phyloP scores from a whole-genome alignment of 179 eudicot species.

The Carnegiea gigantea region DNA sequence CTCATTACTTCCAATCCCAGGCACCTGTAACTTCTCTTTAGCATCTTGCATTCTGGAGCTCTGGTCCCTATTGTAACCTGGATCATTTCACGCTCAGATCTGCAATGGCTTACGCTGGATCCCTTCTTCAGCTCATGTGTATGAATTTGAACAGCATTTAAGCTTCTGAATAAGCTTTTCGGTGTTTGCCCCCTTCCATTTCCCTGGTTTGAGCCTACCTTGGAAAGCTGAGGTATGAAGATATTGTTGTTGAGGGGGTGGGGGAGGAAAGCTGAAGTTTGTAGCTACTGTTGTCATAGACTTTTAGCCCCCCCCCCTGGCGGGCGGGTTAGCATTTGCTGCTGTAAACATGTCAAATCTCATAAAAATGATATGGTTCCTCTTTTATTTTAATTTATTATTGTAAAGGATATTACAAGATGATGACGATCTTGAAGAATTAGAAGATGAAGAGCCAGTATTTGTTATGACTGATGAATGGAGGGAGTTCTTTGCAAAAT shows the following conservation, averaged over 20 bases:
- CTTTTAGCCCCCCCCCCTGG: background rate
- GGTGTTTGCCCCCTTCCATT: background rate
- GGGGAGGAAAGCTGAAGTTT: background rate
- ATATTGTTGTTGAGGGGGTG: background rate
- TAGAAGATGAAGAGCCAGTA: slow-evolving; percentile 51
- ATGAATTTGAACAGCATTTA: background rate
- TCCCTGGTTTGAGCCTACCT: too few relatives aligned
- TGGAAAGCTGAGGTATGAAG: too few relatives aligned
- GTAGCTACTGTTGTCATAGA: background rate
- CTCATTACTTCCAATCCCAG: background rate
- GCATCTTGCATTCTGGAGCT: background rate
- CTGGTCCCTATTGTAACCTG: background rate
- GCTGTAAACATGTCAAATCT: background rate
- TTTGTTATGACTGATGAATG: slow-evolving; percentile 82
- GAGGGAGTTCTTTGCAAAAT: slow-evolving; percentile 78
- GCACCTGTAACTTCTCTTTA: background rate
- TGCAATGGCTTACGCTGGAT: background rate
- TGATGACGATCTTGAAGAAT: slow-evolving; percentile 27
- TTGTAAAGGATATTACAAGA: slow-evolving; percentile 20
- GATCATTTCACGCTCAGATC: background rate
- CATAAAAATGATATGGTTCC: background rate
- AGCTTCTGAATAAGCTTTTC: background rate
- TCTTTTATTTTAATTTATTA: background rate
- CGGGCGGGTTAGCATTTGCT: background rate
- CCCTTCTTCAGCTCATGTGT: background rate